Conservation (phyloP, 805 yeast species). For the Wickerhamiella occidentalis region DNA sequence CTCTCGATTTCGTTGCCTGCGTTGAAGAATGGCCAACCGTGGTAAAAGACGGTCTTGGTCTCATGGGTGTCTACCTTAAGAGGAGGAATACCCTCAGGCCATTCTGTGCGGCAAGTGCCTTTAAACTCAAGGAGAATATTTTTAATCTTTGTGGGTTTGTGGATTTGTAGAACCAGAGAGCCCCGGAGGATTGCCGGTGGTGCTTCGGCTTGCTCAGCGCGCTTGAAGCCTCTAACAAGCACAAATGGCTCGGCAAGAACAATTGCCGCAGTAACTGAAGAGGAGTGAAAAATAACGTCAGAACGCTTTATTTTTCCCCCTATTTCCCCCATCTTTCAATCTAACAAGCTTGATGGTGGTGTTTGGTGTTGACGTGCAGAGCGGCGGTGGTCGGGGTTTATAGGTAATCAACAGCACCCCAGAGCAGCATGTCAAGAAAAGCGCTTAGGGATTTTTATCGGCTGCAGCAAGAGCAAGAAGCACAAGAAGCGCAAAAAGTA, state of each 20-base stretch:
- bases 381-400: neutral
- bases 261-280: slow-evolving; percentile 19
- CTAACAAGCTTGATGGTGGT: neutral
- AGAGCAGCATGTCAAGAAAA: slow-evolving; percentile 11
- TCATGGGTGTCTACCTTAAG: slow-evolving; percentile 58
- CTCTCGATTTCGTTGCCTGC: slow-evolving; percentile 23
- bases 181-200: slow-evolving; percentile 81
- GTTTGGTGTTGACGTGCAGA: neutral
- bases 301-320: slow-evolving; percentile 3
- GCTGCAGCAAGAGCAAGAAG: slow-evolving; percentile 20
- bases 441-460: slow-evolving; percentile 30
- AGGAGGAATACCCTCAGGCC: slow-evolving; percentile 99
- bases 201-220: slow-evolving; percentile 46
- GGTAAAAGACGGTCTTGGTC: slow-evolving; percentile 51
- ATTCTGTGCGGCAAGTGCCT: slow-evolving; percentile 70
- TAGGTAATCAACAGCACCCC: neutral
- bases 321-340: neutral
- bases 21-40: slow-evolving; percentile 82
- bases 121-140: slow-evolving; percentile 46
- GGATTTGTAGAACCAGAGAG: slow-evolving; percentile 52
- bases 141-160: slow-evolving; percentile 63
- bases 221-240: slow-evolving; percentile 71
- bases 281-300: slow-evolving; percentile 11
- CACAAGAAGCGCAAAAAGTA: slow-evolving; percentile 10
- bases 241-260: slow-evolving; percentile 64